Conservation (phyloP, 2,329 filamentous ascomycete species). For the Fusarium nelsonii region DNA sequence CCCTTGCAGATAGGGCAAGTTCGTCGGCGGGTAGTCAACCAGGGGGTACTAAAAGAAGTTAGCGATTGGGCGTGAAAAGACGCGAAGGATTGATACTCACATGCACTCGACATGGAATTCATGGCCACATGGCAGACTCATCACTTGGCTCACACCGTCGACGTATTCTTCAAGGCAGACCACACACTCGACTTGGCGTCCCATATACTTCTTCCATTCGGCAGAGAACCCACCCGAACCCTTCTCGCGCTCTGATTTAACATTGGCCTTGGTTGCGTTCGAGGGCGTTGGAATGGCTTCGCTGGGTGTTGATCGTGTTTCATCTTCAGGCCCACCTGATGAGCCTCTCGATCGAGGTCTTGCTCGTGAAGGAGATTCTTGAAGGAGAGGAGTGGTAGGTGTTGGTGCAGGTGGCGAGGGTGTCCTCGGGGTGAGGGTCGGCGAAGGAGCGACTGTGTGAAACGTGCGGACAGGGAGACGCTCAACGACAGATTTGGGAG, state of each 20-base stretch:
- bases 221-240: constrained; percentile 56
- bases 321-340: constrained; percentile 68
- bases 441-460: constrained; percentile 79
- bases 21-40: constrained; percentile 92
- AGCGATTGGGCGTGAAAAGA: not conserved
- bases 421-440: constrained; percentile 65
- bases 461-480: constrained; percentile 95
- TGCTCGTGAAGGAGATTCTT: constrained; percentile 65
- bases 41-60: constrained; percentile 78
- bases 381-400: constrained; percentile 83
- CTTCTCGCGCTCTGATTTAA: constrained; percentile 63
- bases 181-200: constrained; percentile 85
- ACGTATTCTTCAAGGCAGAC: constrained; percentile 97
- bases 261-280: constrained; percentile 49
- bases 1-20: constrained; percentile 99
- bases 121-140: constrained; percentile 97
- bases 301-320: constrained; percentile 59
- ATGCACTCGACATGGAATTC: constrained; percentile 99
- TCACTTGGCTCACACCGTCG: constrained; percentile 92
- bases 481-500: constrained; percentile 97
- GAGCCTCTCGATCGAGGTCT: constrained; percentile 75
- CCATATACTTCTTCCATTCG: constrained; percentile 76
- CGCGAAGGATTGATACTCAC: constrained; percentile 68
- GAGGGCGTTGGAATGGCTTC: constrained; percentile 56
- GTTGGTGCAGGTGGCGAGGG: constrained; percentile 75